Percentiles rank a stretch among this genome's conserved stretches.
These are phyloP conservation scores for Angomonas deanei DNA, from an alignment of 208 protist genomes.

Conservation along the genomic window DNA sequence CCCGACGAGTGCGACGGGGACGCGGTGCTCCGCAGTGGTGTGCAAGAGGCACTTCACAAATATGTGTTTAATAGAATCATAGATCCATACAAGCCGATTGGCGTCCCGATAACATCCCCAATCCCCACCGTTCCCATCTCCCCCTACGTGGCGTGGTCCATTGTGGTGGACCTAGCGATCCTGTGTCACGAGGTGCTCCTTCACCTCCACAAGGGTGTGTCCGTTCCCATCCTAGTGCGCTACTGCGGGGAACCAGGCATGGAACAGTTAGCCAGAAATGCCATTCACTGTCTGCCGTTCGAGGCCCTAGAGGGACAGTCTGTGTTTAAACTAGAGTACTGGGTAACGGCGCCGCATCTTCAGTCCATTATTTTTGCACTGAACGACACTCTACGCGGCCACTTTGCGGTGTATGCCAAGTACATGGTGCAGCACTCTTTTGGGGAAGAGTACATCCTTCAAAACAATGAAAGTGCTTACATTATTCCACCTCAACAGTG, in stretches of 20 bases:
- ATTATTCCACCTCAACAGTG: neutral
- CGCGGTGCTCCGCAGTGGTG: conserved; percentile 42
- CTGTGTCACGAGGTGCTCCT: conserved; percentile 28
- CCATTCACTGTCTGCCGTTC: conserved; percentile 86
- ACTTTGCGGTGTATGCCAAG: conserved; percentile 21
- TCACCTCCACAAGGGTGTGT: conserved; percentile 37
- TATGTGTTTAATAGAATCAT: conserved; percentile 66
- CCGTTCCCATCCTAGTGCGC: conserved; percentile 41
- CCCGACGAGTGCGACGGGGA: conserved; percentile 16
- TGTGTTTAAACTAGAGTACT: conserved; percentile 25
- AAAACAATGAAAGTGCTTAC: neutral
- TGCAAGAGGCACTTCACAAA: conserved; percentile 43
- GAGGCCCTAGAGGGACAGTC: conserved; percentile 29
- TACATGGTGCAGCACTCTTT: conserved; percentile 1
- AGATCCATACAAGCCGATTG: conserved; percentile 4
- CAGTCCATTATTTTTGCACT: conserved; percentile 56
- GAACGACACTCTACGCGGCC: conserved; percentile 40
- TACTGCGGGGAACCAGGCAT: conserved; percentile 49
- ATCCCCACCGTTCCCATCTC: conserved; percentile 24
- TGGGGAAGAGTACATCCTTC: neutral
- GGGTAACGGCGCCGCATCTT: conserved; percentile 49
- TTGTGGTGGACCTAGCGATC: conserved; percentile 59
- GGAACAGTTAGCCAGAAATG: conserved; percentile 49
- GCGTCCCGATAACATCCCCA: neutral
- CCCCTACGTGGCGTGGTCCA: conserved; percentile 43